phyloP scores from a whole-genome alignment of 345 rosid species.

The Isatis tinctoria region DNA sequence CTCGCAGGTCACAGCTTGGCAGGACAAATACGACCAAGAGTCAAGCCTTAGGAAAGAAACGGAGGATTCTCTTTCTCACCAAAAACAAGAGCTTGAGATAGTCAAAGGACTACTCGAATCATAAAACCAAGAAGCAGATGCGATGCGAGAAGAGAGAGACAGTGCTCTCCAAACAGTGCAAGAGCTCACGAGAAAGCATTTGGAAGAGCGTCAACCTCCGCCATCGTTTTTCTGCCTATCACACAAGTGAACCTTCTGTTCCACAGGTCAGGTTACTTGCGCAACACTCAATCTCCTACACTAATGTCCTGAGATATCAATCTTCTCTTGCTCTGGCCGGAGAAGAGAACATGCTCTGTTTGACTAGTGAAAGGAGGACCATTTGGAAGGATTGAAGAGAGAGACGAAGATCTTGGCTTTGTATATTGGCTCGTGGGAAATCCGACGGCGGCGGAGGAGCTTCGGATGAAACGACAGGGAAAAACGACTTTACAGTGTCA shows the following conservation, averaged over 20 bases:
- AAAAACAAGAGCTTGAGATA: not conserved
- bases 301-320: not conserved
- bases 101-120: slow-evolving; percentile 15
- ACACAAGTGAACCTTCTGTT: slow-evolving; percentile 14
- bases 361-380: slow-evolving; percentile 51
- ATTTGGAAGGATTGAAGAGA: slow-evolving; percentile 77
- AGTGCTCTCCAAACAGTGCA: slow-evolving; percentile 18
- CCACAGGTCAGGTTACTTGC: not conserved
- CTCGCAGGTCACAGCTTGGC: slow-evolving; percentile 12
- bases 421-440: slow-evolving; percentile 60
- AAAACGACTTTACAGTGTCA: slow-evolving; percentile 80
- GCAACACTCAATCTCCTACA: not conserved
- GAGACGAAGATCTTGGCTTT: slow-evolving; percentile 78
- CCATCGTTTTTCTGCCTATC: slow-evolving; percentile 36
- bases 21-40: not conserved
- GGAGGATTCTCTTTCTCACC: slow-evolving; percentile 5
- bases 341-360: slow-evolving; percentile 47
- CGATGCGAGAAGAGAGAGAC: slow-evolving; percentile 34
- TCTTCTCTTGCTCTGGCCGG: slow-evolving; percentile 40
- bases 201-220: slow-evolving; percentile 28
- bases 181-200: slow-evolving; percentile 27
- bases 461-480: slow-evolving; percentile 51
- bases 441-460: slow-evolving; percentile 39
- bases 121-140: slow-evolving; percentile 29
- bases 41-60: slow-evolving; percentile 16